Base-by-base conservation (phyloP, 768 basidiomycete species). In the Leccinum arenicola region DNA sequence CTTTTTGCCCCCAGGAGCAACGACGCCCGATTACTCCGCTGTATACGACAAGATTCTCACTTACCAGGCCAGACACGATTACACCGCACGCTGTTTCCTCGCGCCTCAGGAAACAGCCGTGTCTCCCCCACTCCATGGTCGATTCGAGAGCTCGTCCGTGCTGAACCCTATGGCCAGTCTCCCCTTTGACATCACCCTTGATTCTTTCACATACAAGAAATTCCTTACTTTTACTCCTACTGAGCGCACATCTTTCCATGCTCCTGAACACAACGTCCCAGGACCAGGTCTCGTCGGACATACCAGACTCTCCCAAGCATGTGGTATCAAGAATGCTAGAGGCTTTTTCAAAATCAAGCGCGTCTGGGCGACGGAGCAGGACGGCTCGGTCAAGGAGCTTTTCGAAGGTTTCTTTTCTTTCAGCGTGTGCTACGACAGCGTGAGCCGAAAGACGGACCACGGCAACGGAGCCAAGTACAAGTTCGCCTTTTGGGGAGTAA, bases 401-500 rank as follows among this genome's bases (percentile, higher is more conserved):
- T 78, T 76, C n/a, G 77, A 75, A 60, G 77, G 77, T 1, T 74
- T 63, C 54, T 68, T 78, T 56, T 70, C 74, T 36, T 76, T 78
- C 52, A 62, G 69, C 14, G 68, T 78, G 19, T 64, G 55, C 38
- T 76, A 74, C 50, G 73, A 74, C 49, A 57, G 56, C 35, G 57
- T 77, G 61, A 75, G 76, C 55, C 64, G 64, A 17, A 72, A 74
- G 52, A 74, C 68, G 29, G 77, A 74, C 6, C 74, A 78, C 31
- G 74, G 77, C 4, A 64, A 58, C 3, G 75, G 75, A 10, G 64
- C 70, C 17, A 67, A 53, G 35, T 59, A 62, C 54, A 68, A 64
- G 27, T 69, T 72, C 48, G 67, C 70, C 1, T 77, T 77, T 58
- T 78, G 76, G 77, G 77, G 71, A 31, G 72, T 77, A 15, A 64